These are phyloP conservation scores for Aegilops longissima DNA, from an alignment of 176 grass and related monocot genomes.

Conservation along the genomic window DNA sequence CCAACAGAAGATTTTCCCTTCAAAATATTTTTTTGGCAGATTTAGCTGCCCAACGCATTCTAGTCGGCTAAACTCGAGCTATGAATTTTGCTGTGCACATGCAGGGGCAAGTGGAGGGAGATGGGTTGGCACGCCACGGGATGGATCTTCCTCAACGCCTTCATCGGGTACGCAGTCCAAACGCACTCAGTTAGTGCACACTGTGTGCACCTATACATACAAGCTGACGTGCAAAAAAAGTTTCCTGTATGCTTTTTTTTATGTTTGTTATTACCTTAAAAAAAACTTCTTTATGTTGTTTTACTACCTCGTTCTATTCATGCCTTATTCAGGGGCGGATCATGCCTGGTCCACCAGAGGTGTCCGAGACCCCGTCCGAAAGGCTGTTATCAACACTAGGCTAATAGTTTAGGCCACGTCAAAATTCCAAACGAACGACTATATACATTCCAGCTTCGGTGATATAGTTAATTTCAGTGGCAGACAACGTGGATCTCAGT, in stretches of 20 bases:
- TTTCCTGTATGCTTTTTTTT: too few relatives aligned
- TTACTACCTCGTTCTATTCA: neutral
- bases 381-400: neutral
- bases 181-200: neutral
- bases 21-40: too few relatives aligned
- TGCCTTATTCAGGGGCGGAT: neutral
- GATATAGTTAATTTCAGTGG: neutral
- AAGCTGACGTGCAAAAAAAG: neutral
- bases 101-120: conserved; percentile 45
- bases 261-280: too few relatives aligned
- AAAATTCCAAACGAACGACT: neutral
- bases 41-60: neutral
- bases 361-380: neutral
- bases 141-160: conserved; percentile 65
- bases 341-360: neutral
- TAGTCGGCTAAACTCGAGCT: neutral
- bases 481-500: too few relatives aligned
- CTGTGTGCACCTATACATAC: too few relatives aligned
- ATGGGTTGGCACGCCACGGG: conserved; percentile 34
- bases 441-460: too few relatives aligned
- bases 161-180: conserved; percentile 40
- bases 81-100: neutral
- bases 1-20: too few relatives aligned
- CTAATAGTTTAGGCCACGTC: neutral
- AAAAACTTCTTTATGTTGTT: neutral